Evolutionary conservation across 805 yeast species (phyloP), one percentile per base, ranked within the genome.

Genomic region (Wickerhamiella hasegawae): DNA sequence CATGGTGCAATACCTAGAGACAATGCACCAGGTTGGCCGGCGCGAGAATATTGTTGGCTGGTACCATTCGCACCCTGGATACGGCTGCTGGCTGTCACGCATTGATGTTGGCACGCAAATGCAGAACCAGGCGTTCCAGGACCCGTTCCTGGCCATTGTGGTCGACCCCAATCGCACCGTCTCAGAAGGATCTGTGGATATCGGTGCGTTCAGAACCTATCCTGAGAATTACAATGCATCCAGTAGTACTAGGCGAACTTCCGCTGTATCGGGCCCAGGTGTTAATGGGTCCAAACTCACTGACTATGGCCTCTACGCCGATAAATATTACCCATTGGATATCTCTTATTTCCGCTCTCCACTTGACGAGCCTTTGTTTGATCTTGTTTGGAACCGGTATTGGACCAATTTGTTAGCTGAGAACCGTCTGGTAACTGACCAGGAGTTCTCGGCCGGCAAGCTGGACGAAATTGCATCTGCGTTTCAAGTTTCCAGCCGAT

Each of bases 11-110:
- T 84, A 80, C 54, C 59, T 80, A 34, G 75, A 75, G 36, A 60
- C 65, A 28, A 53, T 70, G 41, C 38, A 37, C 18, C 69, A 69
- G 48, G 59, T 65, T 15, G 71, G 70, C 1, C 54, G 69, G n/a
- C 40, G 52, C n/a, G 76, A 79, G 42, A 69, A 79, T 45, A 78
- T 87, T 17, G 81, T 90, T 12, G 98, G 98, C 8, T 87, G 98
- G 98, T 87, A 90, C 57, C 99, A 90, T 56, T 85, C 97, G 11
- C 98, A 90, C 60, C 98, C 98, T 4, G 98, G 98, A 14, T 90
- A 87, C 56, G 98, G 98, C n/a, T 90, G 99, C 65, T 87, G 96
- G 95, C 57, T 87, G 30, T 76, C 90, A 36, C 92, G 90, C 3
- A 83, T 87, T 27, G 97, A 87, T 56, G 93, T 90, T 23, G 75